These are phyloP conservation scores for Fennellomyces sp. DNA, from an alignment of 371 early-diverging fungal species.

Conservation along the genomic window DNA sequence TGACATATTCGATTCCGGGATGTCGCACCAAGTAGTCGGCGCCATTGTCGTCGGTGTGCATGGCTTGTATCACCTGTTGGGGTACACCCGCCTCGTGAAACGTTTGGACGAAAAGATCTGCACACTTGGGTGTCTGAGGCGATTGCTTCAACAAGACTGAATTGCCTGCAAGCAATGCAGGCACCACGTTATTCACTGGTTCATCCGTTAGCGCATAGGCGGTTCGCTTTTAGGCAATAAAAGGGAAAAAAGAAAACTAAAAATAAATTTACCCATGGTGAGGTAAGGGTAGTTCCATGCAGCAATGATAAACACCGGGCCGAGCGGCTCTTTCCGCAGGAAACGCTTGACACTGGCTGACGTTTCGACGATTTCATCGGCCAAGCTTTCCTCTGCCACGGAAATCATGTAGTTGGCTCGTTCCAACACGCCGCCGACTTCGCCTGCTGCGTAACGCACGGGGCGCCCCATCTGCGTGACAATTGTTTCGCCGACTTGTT, in stretches of 20 bases:
- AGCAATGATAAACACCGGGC: slow-evolving; percentile 60
- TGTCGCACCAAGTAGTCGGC: slow-evolving; percentile 58
- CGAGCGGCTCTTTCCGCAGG: slow-evolving; percentile 75
- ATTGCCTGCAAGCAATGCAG: slow-evolving; percentile 82
- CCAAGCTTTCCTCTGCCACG: slow-evolving; percentile 66
- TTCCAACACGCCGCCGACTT: slow-evolving; percentile 73
- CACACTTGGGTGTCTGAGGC: slow-evolving; percentile 81
- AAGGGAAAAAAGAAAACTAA: neutral
- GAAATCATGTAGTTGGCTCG: slow-evolving; percentile 78
- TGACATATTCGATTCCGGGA: slow-evolving; percentile 68
- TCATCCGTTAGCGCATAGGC: neutral
- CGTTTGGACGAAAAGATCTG: slow-evolving; percentile 69
- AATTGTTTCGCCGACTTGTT: slow-evolving; percentile 64
- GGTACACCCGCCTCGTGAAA: slow-evolving; percentile 77
- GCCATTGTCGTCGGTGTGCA: slow-evolving; percentile 61
- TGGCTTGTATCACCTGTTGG: slow-evolving; percentile 66
- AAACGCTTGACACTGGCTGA: slow-evolving; percentile 58
- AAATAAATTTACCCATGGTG: slow-evolving; percentile 19
- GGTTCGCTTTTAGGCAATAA: neutral
- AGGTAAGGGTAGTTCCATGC: slow-evolving; percentile 75
- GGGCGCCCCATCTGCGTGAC: slow-evolving; percentile 81
- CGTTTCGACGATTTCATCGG: slow-evolving; percentile 55
- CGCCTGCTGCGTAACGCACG: slow-evolving; percentile 68
- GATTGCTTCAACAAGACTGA: slow-evolving; percentile 82
- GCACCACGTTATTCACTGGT: slow-evolving; percentile 76